phyloP scores from a whole-genome alignment of 768 basidiomycete species.

The Pholiota molesta region DNA sequence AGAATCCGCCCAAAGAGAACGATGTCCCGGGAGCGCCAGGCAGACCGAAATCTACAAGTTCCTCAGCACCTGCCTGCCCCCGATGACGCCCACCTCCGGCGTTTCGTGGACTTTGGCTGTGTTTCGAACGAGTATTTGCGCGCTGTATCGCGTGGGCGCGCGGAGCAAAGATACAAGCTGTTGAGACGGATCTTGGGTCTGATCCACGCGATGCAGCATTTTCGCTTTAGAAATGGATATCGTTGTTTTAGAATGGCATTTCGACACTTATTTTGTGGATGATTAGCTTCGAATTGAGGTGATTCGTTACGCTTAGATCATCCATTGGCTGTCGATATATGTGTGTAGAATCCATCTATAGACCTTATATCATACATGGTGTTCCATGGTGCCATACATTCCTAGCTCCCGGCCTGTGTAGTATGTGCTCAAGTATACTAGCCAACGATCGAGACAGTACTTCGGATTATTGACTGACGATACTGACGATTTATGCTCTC shows the following conservation, averaged over 20 bases:
- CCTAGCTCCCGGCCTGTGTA: too few species aligned
- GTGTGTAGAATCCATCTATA: too few species aligned
- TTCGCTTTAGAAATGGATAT: conserved; percentile 13
- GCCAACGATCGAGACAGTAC: too few species aligned
- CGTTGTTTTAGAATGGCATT: conserved; percentile 9
- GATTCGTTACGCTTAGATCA: too few species aligned
- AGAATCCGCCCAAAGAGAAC: too few species aligned
- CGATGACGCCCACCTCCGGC: conserved; percentile 10
- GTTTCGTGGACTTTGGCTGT: conserved; percentile 9
- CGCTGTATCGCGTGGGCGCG: neutral
- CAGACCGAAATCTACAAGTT: conserved; percentile 3
- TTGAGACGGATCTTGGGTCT: neutral
- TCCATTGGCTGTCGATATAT: too few species aligned
- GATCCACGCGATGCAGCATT: neutral
- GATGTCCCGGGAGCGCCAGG: neutral
- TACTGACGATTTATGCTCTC: too few species aligned
- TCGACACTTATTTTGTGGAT: conserved; percentile 9
- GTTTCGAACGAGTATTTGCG: neutral
- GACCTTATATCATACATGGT: too few species aligned
- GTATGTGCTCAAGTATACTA: too few species aligned
- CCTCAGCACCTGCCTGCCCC: conserved; percentile 5
- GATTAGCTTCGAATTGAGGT: neutral
- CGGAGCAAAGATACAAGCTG: neutral
- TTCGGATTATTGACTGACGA: too few species aligned
- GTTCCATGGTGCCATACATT: too few species aligned